Evolutionary conservation across 306 rosid genomes (phyloP), one percentile per base, ranked within the genome.

Genomic region (Senna tora): DNA sequence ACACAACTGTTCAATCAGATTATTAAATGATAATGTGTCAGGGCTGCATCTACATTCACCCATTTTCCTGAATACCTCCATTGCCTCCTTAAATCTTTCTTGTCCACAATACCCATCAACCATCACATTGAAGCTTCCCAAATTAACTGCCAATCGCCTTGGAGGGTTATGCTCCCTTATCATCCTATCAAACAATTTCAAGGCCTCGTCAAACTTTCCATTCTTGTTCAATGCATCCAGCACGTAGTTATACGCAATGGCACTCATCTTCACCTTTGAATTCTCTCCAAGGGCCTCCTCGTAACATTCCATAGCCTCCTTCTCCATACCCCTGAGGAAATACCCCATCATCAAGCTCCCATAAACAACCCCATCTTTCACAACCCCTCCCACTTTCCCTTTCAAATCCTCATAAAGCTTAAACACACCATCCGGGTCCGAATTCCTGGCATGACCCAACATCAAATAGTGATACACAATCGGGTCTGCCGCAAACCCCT

Each of bases 111-210:
- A 91, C 54, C 95, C 96, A 62, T 94, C 95, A 0, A 34, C 90
- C 81, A 94, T 86, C 65, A 94, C 97, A 85, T 94, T 94, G 75
- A 94, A 91, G 84, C 96, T 89, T 22, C 99, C 99, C 82, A 94
- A 81, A 79, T 94, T 91, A 72, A 89, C 87, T 0, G 87, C 55
- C 82, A 88, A 69, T 67, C 59, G 73, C 67, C 25, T 68, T 0
- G 97, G 99, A 1, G 89, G 90, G 10, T n/a, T 61, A 62, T 94
- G 97, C 75, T 89, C 92, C 11, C 56, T 60, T 52, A 51, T 63
- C 95, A 94, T 89, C 73, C 90, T 84, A 72, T 86, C 92, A 32
- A 94, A 94, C 77, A 94, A 55, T 71, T 39, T 82, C 88, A 86
- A 69, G 0, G 96, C 96, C 81, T 85, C 90, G 2, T 75, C 90